phyloP scores from a whole-genome alignment of 345 rosid species.

The Hypericum perforatum region DNA sequence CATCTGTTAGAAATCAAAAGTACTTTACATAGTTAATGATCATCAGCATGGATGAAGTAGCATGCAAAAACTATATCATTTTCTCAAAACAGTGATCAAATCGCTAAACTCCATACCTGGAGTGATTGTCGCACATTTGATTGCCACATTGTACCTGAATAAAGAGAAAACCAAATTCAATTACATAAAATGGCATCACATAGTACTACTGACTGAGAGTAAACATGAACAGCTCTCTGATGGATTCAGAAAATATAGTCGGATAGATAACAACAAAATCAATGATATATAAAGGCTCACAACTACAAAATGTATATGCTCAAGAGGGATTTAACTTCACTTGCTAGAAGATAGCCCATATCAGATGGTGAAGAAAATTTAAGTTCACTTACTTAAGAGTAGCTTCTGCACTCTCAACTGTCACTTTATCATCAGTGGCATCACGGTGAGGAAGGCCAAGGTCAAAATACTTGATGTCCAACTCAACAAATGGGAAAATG shows the following conservation, averaged over 20 bases:
- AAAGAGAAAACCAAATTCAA: neutral
- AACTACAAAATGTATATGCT: too few species aligned
- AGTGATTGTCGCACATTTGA: conserved; percentile 96
- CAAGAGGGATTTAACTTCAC: neutral
- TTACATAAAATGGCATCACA: neutral
- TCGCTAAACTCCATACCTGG: conserved; percentile 47
- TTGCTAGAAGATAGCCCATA: neutral
- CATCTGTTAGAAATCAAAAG: conserved; percentile 43
- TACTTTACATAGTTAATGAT: neutral
- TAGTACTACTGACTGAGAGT: neutral
- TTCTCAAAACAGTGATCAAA: neutral
- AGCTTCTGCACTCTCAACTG: conserved; percentile 58
- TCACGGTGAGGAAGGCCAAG: conserved; percentile 58
- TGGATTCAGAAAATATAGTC: neutral
- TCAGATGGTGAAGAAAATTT: neutral
- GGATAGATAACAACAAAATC: too few species aligned
- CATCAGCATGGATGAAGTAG: too few species aligned
- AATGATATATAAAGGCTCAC: too few species aligned
- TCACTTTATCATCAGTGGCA: conserved; percentile 58
- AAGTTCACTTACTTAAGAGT: conserved; percentile 46
- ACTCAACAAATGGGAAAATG: conserved; percentile 66
- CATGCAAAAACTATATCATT: too few species aligned
- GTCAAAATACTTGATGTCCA: conserved; percentile 66
- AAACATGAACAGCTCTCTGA: neutral
- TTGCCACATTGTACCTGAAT: conserved; percentile 85